These are phyloP conservation scores for Jaenimonas drosophilae DNA, from an alignment of 208 protist genomes.

Conservation along the genomic window DNA sequence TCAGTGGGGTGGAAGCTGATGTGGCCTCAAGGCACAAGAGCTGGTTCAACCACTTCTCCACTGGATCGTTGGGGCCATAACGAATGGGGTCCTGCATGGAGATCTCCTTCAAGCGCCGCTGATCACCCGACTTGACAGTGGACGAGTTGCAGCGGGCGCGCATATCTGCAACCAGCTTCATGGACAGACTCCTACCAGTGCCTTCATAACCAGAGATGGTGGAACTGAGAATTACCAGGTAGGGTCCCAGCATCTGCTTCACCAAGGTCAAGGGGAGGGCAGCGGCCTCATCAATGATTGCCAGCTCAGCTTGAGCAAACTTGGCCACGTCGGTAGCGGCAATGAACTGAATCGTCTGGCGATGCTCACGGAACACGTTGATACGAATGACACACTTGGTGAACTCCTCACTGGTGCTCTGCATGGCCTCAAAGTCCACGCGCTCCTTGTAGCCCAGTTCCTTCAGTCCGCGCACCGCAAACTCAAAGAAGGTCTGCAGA, in stretches of 20 bases:
- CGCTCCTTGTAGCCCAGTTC: constrained; percentile 95
- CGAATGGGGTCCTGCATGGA: constrained; percentile 96
- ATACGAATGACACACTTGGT: constrained; percentile 95
- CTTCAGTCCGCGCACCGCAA: constrained; percentile 96
- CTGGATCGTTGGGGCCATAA: constrained; percentile 92
- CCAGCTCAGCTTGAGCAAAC: constrained; percentile 95
- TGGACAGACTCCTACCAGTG: constrained; percentile 97
- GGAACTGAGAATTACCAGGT: constrained; percentile 98
- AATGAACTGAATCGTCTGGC: constrained; percentile 99
- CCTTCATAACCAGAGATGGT: constrained; percentile 99
- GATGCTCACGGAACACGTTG: constrained; percentile 95
- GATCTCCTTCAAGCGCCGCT: constrained; percentile 91
- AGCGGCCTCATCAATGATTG: constrained; percentile 99
- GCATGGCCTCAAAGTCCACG: constrained; percentile 96
- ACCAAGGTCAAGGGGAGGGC: constrained; percentile 98
- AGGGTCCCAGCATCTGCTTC: constrained; percentile 93
- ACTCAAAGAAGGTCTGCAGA: constrained; percentile 99
- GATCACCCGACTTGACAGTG: constrained; percentile 3
- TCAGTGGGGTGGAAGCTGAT: constrained; percentile 26
- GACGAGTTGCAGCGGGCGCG: constrained; percentile 47
- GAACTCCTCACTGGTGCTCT: constrained; percentile 90
- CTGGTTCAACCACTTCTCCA: constrained; percentile 98
- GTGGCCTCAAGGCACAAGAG: constrained; percentile 97
- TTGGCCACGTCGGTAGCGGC: constrained; percentile 82
- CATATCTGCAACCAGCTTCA: constrained; percentile 99